These are phyloP conservation scores for Blastosporella zonata DNA, from an alignment of 1,284 basidiomycete genomes.

Conservation along the genomic window DNA sequence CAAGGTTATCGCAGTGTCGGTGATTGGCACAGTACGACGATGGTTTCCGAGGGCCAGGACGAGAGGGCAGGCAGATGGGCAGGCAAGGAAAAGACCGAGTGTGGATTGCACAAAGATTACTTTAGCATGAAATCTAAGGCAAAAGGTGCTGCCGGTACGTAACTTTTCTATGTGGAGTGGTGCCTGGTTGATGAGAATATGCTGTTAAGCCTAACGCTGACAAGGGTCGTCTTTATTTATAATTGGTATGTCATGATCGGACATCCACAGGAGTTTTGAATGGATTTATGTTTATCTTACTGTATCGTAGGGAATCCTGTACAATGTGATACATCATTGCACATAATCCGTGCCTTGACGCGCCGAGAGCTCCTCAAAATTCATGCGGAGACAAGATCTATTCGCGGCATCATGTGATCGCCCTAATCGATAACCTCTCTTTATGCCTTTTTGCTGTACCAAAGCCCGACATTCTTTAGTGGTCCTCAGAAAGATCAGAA, in stretches of 20 bases:
- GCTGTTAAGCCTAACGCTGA: constrained; percentile 4
- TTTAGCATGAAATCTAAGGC: constrained; percentile 63
- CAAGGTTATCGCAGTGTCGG: constrained; percentile 95
- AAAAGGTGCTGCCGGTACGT: constrained; percentile 24
- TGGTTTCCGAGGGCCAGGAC: constrained; percentile 67
- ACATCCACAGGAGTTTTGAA: not conserved
- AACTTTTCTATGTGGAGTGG: not conserved
- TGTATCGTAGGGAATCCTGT: constrained; percentile 9
- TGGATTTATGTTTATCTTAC: constrained; percentile 9
- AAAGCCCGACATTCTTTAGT: constrained; percentile 14
- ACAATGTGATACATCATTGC: constrained; percentile 12
- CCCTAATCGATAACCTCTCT: constrained; percentile 1
- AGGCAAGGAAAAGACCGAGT: constrained; percentile 91
- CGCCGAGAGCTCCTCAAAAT: constrained; percentile 1
- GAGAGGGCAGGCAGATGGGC: constrained; percentile 94
- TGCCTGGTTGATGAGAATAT: not conserved
- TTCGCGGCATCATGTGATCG: constrained; percentile 20
- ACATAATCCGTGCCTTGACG: not conserved
- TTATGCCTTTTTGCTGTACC: constrained; percentile 16
- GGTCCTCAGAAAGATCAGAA: constrained; percentile 10
- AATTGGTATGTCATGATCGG: constrained; percentile 9
- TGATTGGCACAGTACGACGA: constrained; percentile 93
- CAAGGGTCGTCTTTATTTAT: not conserved
- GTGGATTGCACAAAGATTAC: constrained; percentile 91
- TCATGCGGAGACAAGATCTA: constrained; percentile 17